A percentile compares a stretch with the other conserved stretches of the same genome.
Conservation (phyloP, 305 asterid species). For the Solanum aculeatissimum region DNA sequence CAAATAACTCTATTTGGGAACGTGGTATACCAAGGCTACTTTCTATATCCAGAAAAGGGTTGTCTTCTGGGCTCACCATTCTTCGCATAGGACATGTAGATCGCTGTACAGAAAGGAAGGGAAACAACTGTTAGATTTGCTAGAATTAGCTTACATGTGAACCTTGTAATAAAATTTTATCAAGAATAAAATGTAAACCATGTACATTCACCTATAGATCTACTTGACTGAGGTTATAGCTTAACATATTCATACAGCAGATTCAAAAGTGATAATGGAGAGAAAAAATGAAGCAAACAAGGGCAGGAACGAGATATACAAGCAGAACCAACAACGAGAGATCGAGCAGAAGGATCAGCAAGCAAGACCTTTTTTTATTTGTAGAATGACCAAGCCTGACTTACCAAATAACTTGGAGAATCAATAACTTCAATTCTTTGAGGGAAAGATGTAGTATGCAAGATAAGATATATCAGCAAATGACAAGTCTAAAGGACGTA, state of each 20-base stretch:
- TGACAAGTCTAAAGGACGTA: not conserved
- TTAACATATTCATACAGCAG: not conserved
- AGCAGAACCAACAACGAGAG: not conserved
- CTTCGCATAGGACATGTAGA: constrained; percentile 46
- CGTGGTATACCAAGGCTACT: constrained; percentile 29
- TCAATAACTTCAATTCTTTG: not conserved
- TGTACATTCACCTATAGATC: not conserved
- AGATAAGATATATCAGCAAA: not conserved
- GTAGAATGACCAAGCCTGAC: not conserved
- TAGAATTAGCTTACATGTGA: not conserved
- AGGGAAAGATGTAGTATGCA: not conserved
- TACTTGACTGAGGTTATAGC: not conserved
- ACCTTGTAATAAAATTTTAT: not conserved
- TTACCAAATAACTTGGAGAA: not conserved
- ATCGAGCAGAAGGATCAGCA: not conserved
- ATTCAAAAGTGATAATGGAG: not conserved
- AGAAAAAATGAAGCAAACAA: not conserved
- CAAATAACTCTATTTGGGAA: constrained; percentile 38
- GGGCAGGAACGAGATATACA: not conserved
- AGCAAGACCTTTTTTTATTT: not conserved
- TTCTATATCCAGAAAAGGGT: constrained; percentile 55
- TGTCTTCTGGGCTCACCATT: constrained; percentile 67
- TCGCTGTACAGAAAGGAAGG: constrained; percentile 32
- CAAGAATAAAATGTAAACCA: not conserved
- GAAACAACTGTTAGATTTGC: not conserved